phyloP scores from a whole-genome alignment of 2,329 filamentous ascomycete species.

The Colletotrichum coccodes region DNA sequence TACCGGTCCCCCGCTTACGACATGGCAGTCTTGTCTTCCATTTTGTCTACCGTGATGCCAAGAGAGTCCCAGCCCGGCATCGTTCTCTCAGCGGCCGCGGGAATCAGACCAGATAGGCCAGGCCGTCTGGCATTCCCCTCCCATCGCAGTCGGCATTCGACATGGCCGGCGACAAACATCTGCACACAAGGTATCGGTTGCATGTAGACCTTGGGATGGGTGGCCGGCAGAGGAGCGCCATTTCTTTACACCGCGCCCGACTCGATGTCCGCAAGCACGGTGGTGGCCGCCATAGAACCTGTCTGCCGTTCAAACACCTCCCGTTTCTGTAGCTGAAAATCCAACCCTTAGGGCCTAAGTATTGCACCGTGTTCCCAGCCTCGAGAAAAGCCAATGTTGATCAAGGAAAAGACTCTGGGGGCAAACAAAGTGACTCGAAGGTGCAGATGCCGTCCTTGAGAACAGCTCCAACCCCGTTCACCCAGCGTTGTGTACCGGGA shows the following conservation, averaged over 20 bases:
- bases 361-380: background rate
- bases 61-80: background rate
- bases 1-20: background rate
- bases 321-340: background rate
- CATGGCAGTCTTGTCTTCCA: background rate
- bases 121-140: background rate
- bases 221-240: background rate
- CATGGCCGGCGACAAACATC: background rate
- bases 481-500: background rate
- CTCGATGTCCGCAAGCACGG: background rate
- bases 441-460: background rate
- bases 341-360: background rate
- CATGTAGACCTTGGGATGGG: constrained; percentile 5
- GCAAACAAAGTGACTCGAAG: background rate
- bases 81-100: background rate
- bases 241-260: background rate
- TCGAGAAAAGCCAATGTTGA: background rate
- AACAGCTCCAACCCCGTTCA: background rate
- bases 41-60: background rate
- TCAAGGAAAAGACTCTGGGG: constrained; percentile 17
- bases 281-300: background rate
- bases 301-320: background rate
- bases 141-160: background rate
- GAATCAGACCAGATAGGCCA: background rate
- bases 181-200: background rate